Evolutionary conservation across 2,329 filamentous ascomycete species (phyloP).

Genomic region (Harringtonia aguacate): DNA sequence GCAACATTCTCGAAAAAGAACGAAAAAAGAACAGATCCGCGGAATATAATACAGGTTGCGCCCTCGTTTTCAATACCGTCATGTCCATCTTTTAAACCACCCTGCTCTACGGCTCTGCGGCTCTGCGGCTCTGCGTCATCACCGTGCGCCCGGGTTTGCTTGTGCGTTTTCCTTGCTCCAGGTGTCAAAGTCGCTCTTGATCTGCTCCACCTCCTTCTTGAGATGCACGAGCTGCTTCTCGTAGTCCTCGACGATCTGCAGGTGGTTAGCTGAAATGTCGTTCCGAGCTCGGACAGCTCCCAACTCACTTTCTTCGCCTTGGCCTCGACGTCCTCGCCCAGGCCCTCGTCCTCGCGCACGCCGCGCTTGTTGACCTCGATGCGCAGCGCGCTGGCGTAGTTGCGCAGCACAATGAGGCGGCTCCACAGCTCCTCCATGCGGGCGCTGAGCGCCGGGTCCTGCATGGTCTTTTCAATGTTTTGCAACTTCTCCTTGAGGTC

Average conservation of each 20-base stretch:
- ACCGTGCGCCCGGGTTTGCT: background rate
- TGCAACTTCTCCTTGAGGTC: slow-evolving; percentile 63
- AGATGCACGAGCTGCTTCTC: slow-evolving; percentile 70
- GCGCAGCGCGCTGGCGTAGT: slow-evolving; percentile 61
- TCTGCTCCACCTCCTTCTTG: slow-evolving; percentile 58
- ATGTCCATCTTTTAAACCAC: no score
- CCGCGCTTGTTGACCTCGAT: slow-evolving; percentile 63
- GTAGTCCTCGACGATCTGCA: slow-evolving; percentile 73
- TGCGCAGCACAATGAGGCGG: slow-evolving; percentile 62
- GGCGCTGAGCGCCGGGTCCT: slow-evolving; percentile 64
- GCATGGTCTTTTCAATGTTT: slow-evolving; percentile 56
- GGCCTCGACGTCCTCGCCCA: slow-evolving; percentile 60
- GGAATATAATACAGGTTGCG: no score
- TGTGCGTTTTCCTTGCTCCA: slow-evolving; percentile 39
- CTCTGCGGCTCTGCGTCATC: background rate
- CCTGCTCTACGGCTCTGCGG: background rate
- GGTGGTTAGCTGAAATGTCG: slow-evolving; percentile 29
- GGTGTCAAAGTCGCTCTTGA: slow-evolving; percentile 44
- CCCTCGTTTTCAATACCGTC: no score
- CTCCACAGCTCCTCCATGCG: slow-evolving; percentile 82
- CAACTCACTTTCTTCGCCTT: slow-evolving; percentile 62
- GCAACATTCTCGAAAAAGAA: no score
- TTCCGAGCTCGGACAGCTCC: background rate
- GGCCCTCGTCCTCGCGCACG: slow-evolving; percentile 39
- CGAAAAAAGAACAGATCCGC: no score